Evolutionary conservation across 2,329 filamentous ascomycete genomes (phyloP).

Genomic region (Calonectria crousiana): DNA sequence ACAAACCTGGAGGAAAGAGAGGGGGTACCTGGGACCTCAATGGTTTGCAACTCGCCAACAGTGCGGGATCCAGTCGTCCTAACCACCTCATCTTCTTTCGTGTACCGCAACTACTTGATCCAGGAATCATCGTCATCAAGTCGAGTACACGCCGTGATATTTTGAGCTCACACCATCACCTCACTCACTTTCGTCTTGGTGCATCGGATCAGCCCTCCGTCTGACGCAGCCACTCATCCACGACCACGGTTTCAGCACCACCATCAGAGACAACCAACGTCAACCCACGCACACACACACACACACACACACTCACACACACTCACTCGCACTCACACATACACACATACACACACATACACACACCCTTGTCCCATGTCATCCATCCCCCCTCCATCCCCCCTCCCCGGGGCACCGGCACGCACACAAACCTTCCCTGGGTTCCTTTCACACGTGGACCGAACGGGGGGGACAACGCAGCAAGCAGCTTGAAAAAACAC

Average conservation of each 20-base stretch:
- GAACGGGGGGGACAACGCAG: neutral
- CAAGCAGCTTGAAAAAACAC: neutral
- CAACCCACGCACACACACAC: neutral
- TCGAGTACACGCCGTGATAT: neutral
- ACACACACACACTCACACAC: too few species aligned
- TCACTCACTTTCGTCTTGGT: too few species aligned
- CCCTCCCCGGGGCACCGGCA: slow-evolving; percentile 8
- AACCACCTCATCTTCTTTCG: neutral
- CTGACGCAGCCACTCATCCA: neutral
- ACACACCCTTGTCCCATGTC: neutral
- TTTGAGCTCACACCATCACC: neutral
- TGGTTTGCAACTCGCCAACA: neutral
- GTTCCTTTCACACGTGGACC: slow-evolving; percentile 2
- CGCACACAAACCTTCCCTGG: neutral
- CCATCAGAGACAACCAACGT: slow-evolving; percentile 11
- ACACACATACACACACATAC: neutral
- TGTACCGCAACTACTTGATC: neutral
- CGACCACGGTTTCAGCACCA: slow-evolving; percentile 1
- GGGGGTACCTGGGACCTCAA: neutral
- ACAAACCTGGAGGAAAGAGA: neutral
- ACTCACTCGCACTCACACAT: neutral
- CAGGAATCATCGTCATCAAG: neutral
- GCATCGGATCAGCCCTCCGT: neutral
- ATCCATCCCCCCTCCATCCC: slow-evolving; percentile 7
- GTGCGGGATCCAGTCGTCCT: neutral